Base-by-base conservation (phyloP, 2,329 filamentous ascomycete genomes). In the Botrytis deweyae region DNA sequence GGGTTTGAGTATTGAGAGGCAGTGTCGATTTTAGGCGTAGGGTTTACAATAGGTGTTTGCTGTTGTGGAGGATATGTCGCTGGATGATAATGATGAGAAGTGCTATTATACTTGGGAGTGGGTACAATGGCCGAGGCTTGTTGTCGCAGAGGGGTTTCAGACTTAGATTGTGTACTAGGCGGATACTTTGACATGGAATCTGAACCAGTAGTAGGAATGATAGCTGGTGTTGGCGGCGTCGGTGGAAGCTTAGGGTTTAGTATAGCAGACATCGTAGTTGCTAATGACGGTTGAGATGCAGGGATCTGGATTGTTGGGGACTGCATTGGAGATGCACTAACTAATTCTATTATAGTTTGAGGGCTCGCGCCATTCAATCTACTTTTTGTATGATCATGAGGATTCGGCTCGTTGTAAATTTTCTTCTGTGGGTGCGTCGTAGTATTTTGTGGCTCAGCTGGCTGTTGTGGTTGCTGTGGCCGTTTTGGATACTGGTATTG, bases 211-310 rank as follows among this genome's bases (percentile, higher is more conserved):
- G 55, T n/a, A 16, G 25, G 25, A 33, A 25, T 8, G 1, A 16
- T n/a, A 33, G 49, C 66, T 20, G 66, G 36, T 55, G 66, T 68
- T 68, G 49, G 66, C 29, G 66, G 66, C 14, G 66, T 68, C 22
- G 49, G 49, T 6, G 66, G 49, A 20, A 68, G 49, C 12, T 36
- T 68, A n/a, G 38, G n/a, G 36, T 68, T 68, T n/a, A 68, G 38
- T 42, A 68, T 68, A 58, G 49, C 40, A n/a, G 66, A n/a, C 49
- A 68, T 55, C 10, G 25, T 44, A 14, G 49, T 20, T 40, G 65
- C 46, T 25, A n/a, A 40, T 22, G 46, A 18, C n/a, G 65, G 29
- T 14, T 38, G 65, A 55, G 65, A 29, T 18, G 9, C 20, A 36
- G 46, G 65, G 16, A 14, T 22, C 36, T 68, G 46, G 12, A 40